Evolutionary conservation across 768 basidiomycete genomes (phyloP).

Genomic region (Auriculariales sp.): DNA sequence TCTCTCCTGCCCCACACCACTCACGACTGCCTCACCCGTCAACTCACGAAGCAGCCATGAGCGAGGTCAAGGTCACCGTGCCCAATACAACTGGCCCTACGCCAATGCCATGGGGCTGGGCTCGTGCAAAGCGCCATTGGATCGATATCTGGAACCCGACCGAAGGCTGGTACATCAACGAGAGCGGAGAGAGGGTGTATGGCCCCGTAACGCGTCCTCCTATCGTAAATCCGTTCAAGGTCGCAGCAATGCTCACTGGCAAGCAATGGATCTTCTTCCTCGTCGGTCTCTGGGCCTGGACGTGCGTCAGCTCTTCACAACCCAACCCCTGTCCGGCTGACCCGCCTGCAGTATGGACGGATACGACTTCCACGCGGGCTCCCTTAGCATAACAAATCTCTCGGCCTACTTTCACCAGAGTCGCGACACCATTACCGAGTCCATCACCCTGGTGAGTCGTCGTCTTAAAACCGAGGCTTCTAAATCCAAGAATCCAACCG

Average conservation of each 20-base stretch:
- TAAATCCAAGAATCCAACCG: too few species aligned
- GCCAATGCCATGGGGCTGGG: not conserved
- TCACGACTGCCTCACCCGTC: too few species aligned
- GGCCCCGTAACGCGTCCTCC: not conserved
- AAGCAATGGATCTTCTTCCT: not conserved
- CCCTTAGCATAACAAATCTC: not conserved
- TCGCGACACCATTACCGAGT: constrained; percentile 5
- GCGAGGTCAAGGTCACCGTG: too few species aligned
- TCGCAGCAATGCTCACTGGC: not conserved
- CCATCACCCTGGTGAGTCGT: constrained; percentile 28
- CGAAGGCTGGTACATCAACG: not conserved
- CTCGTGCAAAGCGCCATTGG: not conserved
- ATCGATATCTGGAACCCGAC: not conserved
- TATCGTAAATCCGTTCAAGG: not conserved
- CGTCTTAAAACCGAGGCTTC: too few species aligned
- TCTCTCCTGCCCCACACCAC: too few species aligned
- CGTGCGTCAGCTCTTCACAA: not conserved
- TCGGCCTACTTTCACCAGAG: not conserved
- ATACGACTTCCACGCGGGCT: constrained; percentile 2
- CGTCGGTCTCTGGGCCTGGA: not conserved
- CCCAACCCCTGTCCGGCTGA: not conserved
- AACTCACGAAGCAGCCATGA: too few species aligned
- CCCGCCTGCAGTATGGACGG: not conserved
- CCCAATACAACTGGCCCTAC: not conserved
- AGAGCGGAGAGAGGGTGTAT: not conserved